Base-by-base conservation (phyloP, 495 filamentous ascomycete genomes). In the Platismatia glauca region DNA sequence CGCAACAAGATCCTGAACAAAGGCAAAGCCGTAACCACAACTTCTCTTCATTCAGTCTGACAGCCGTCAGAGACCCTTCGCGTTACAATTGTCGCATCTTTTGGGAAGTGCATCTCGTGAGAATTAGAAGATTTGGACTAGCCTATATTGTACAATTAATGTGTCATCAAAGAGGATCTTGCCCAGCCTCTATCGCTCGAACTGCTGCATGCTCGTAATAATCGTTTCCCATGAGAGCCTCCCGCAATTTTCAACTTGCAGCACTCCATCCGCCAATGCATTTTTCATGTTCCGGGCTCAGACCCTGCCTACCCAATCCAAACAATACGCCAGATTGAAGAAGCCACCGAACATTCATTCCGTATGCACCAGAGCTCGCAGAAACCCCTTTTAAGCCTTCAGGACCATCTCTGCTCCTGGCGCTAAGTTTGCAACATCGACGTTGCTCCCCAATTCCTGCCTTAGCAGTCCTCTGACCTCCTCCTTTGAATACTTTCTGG, bases 401-500 rank as follows among this genome's bases (percentile, higher is more conserved):
- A 67, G 27, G 0, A 65, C 60, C 11, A 69, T 57, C 15, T 68
- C 66, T 48, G 64, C 65, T 27, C 67, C 67, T 61, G 55, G 43
- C 20, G 39, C 64, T 35, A 67, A 55, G 7, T 38, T 56, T 27
- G 55, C 52, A n/a, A 65, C 62, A 41, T 63, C 37, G 20, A 63
- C 58, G 9, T 64, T 64, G 38, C 53, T 62, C 16, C 60, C 46
- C 22, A 39, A 41, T 12, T 60, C 67, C 53, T 61, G 60, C 64
- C 61, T 39, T 35, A 68, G 66, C 68, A 70, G 72, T 63, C 78
- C 78, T 70, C 86, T 89, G 29, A 96, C 89, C 60, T 84, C 78
- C 58, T 89, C 84, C 0, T 91, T 90, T 66, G 77, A 81, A 73
- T 96, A 97, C 76, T 94, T 77, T 55, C 71, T 69, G 15, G 75